A percentile compares a stretch with the other conserved stretches of the same genome.
Evolutionary conservation across 208 protist species (phyloP).

Genomic region (Angomonas deanei): DNA sequence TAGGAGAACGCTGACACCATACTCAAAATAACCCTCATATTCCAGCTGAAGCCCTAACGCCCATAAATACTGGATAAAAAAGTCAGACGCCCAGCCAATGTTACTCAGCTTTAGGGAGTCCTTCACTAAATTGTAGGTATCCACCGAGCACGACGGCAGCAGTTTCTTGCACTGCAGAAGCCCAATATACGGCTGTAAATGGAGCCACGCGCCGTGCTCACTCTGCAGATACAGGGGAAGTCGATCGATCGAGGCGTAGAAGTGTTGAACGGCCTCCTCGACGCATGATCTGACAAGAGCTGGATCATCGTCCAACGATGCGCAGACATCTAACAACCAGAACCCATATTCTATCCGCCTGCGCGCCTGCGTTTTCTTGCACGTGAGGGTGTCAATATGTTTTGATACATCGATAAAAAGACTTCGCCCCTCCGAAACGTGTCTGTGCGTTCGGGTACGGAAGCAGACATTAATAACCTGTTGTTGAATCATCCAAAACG

Average conservation of each 20-base stretch:
- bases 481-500: constrained; percentile 38
- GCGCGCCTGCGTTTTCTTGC: constrained; percentile 54
- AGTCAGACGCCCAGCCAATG: constrained; percentile 70
- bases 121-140: constrained; percentile 53
- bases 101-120: constrained; percentile 64
- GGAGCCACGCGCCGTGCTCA: constrained; percentile 76
- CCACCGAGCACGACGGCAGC: constrained; percentile 60
- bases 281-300: constrained; percentile 39
- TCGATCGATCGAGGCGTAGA: constrained; percentile 53
- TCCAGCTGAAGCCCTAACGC: constrained; percentile 56
- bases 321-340: constrained; percentile 54
- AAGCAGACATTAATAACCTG: constrained; percentile 52
- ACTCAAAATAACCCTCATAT: constrained; percentile 51
- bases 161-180: constrained; percentile 68
- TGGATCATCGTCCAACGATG: constrained; percentile 19
- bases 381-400: constrained; percentile 45
- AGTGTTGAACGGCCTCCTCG: constrained; percentile 58
- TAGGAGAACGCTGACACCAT: constrained; percentile 43
- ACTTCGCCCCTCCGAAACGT: constrained; percentile 32
- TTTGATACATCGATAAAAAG: constrained; percentile 34
- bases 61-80: constrained; percentile 68
- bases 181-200: constrained; percentile 73
- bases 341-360: constrained; percentile 68
- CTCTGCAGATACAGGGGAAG: constrained; percentile 63
- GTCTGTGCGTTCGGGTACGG: constrained; percentile 26